Base-by-base conservation (phyloP, 805 yeast genomes). In the Clavispora carvajalis region DNA sequence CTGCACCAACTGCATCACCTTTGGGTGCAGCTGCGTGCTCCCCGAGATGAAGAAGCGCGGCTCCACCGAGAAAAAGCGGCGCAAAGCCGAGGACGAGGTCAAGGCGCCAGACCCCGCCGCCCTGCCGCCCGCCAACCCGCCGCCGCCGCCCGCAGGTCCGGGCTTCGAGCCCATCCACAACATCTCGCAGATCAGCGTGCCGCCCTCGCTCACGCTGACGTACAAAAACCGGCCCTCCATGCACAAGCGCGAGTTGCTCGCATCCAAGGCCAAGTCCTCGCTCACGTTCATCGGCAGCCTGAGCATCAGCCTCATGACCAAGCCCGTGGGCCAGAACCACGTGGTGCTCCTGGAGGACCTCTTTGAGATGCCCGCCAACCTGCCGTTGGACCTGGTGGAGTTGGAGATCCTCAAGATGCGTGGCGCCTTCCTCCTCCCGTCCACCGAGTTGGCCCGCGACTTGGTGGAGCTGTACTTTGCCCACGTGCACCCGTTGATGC, bases 371-470 rank as follows among this genome's bases (percentile, higher is more conserved):
- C 49, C 45, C 28, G 71, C 63, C 36, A 56, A 51, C 19, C 58
- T 63, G 15, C 26, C 33, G 12, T 49, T 67, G 26, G 84, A 79
- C 51, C 69, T 77, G 3, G 82, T 76, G 19, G 90, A 85, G 48
- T 66, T 82, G 52, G 82, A 80, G 53, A 73, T 81, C 33, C 64
- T 85, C 45, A 73, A 78, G 49, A 52, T 79, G 41, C 66, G 80
- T 41, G 91, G 90, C 5, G 87, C 90, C 6, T 85, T 85, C 52
- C 61, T 76, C 37, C 59, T 86, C 16, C 95, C 95, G 1, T 70
- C 75, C 4, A 60, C 70, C 31, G 78, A 73, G 10, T 64, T 82
- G 12, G 74, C 81, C 41, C 75, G 74, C 47, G 84, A 77, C 48
- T 67, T 82, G 42, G 72, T 86, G 25, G 70, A 79, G 34, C 59